Percentiles rank a stretch among this genome's conserved stretches.
phyloP scores from a whole-genome alignment of 73 alveolate species.

The Paramecium caudatum region DNA sequence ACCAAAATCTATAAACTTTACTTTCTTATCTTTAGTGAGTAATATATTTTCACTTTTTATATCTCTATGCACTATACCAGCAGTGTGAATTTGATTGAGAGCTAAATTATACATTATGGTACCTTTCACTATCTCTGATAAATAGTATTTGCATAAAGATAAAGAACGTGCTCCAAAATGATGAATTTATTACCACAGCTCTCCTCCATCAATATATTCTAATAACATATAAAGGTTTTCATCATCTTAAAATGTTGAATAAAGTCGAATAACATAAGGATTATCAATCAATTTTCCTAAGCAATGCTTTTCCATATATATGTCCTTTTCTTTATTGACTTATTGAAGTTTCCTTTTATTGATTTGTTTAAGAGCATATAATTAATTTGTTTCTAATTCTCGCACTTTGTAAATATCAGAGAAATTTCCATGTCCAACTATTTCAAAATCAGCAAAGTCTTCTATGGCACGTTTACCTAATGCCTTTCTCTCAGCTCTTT shows the following conservation, averaged over 20 bases:
- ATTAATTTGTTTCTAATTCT: conserved; percentile 75
- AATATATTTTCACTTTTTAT: conserved; percentile 80
- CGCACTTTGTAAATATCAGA: conserved; percentile 75
- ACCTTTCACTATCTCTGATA: background rate
- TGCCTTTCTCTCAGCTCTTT: conserved; percentile 69
- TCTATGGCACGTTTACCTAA: conserved; percentile 48
- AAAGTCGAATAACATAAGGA: conserved; percentile 63
- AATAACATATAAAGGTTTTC: conserved; percentile 73
- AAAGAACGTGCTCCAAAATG: conserved; percentile 71
- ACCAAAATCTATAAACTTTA: conserved; percentile 77
- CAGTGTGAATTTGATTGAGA: conserved; percentile 42
- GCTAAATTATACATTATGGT: background rate
- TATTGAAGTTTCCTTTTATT: conserved; percentile 72
- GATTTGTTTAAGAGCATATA: conserved; percentile 75
- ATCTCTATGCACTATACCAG: conserved; percentile 80
- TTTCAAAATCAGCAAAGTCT: conserved; percentile 71
- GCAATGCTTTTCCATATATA: conserved; percentile 82
- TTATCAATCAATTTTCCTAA: conserved; percentile 63
- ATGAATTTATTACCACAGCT: conserved; percentile 76
- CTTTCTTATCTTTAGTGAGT: conserved; percentile 63
- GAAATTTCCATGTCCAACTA: conserved; percentile 78
- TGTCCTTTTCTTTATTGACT: conserved; percentile 78
- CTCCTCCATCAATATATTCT: conserved; percentile 77
- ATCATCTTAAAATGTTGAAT: conserved; percentile 78
- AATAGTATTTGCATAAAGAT: conserved; percentile 30